These are phyloP conservation scores for Circinella minor DNA, from an alignment of 371 early-diverging fungal genomes.

Conservation along the genomic window DNA sequence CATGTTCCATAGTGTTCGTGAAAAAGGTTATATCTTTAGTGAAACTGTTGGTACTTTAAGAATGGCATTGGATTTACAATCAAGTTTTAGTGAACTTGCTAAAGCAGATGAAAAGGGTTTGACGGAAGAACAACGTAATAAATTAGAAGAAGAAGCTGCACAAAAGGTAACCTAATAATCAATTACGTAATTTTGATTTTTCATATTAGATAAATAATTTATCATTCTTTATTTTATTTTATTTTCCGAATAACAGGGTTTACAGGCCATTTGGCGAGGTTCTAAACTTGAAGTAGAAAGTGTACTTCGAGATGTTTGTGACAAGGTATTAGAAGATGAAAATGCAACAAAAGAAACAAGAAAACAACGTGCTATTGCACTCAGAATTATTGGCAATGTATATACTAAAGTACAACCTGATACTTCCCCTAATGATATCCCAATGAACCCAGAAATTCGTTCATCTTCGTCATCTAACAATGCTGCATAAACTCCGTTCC, in stretches of 20 bases:
- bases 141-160: constrained; percentile 75
- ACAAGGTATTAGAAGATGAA: constrained; percentile 74
- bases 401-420: constrained; percentile 66
- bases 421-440: constrained; percentile 42
- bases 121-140: constrained; percentile 64
- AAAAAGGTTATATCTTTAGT: constrained; percentile 84
- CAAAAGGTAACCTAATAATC: constrained; percentile 48
- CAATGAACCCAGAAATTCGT: constrained; percentile 30
- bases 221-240: too few species aligned
- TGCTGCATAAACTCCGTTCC: neutral
- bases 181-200: too few species aligned
- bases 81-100: constrained; percentile 83
- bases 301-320: constrained; percentile 92
- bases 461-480: constrained; percentile 11
- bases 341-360: constrained; percentile 52
- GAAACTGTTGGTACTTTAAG: constrained; percentile 90
- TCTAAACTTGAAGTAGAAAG: constrained; percentile 93
- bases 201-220: too few species aligned
- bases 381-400: constrained; percentile 75
- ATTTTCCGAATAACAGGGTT: constrained; percentile 48
- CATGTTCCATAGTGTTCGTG: constrained; percentile 68
- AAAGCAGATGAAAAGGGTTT: constrained; percentile 85
- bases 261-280: constrained; percentile 93
- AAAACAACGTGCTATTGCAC: constrained; percentile 68
- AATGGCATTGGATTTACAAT: constrained; percentile 90